Evolutionary conservation across 2,329 filamentous ascomycete species (phyloP), one percentile per base, ranked within the genome.

Genomic region (Alternaria viburni): DNA sequence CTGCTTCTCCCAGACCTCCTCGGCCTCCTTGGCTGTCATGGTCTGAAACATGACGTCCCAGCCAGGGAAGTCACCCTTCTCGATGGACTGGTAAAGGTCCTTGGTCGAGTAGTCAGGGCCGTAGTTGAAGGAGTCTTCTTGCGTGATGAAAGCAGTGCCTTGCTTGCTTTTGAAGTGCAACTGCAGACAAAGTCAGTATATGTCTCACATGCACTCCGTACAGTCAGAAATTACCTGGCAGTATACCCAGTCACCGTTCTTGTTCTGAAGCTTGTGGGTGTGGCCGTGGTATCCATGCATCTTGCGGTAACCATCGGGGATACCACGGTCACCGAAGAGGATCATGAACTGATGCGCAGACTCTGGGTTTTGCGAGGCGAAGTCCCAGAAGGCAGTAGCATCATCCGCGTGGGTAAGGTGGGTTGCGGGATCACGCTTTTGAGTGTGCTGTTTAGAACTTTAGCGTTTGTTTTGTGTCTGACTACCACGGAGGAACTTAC

Each of bases 371-470:
- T 86, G 82, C 6, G 81, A 84, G 1, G 85, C 78, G 65, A 86
- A 86, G 67, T 86, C 89, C 89, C 89, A 92, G 80, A 91, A 91
- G 82, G 88, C 88, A 55, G 88, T 90, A 12, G 84, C 83, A 64
- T 88, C 85, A 54, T 87, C 85, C 15, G 89, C 88, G 78, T 91
- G 88, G 51, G 87, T 89, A 6, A 91, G 79, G 74, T 92, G 88
- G 4, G 89, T 92, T 68, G 88, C 85, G 0, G 90, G 90, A 72
- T 93, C 83, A n/a, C 90, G 84, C 83, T 92, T 92, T 76, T 92
- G 90, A 0, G 90, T 91, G 75, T 92, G 90, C 57, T 59, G 1
- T 5, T 4, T 1, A 36, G 5, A 0, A 26, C 1, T 3, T 59
- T 46, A 59, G 26, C 9, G 21, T 5, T 5, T 44, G 17, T 11